Percentiles rank a stretch among this genome's conserved stretches.
These are phyloP conservation scores for Talaromyces adpressus DNA, from an alignment of 495 filamentous ascomycete species.

Conservation along the genomic window DNA sequence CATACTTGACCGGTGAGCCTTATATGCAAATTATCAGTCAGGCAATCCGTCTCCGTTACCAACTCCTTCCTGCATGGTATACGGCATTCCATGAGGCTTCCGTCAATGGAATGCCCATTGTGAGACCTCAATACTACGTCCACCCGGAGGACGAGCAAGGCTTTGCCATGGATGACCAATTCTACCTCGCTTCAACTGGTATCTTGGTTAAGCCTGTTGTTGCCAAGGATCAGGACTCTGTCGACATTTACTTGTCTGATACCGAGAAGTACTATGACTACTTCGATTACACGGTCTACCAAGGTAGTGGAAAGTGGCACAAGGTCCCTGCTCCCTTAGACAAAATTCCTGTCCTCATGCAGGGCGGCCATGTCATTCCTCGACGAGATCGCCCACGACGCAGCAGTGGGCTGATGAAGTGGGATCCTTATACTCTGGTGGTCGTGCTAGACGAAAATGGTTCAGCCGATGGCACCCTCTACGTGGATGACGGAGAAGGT, in stretches of 20 bases:
- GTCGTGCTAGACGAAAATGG: conserved; percentile 64
- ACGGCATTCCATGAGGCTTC: conserved; percentile 90
- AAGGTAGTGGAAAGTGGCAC: conserved; percentile 58
- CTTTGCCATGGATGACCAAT: conserved; percentile 84
- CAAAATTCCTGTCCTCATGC: conserved; percentile 82
- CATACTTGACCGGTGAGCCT: conserved; percentile 79
- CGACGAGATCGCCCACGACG: conserved; percentile 81
- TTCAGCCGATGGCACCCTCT: conserved; percentile 73
- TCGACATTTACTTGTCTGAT: conserved; percentile 80
- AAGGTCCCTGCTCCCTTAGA: conserved; percentile 72
- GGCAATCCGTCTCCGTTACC: conserved; percentile 81
- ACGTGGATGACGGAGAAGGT: conserved; percentile 89
- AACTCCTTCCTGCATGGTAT: conserved; percentile 90
- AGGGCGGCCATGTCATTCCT: conserved; percentile 84
- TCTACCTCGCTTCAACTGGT: conserved; percentile 82
- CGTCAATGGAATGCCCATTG: conserved; percentile 74
- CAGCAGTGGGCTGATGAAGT: conserved; percentile 82
- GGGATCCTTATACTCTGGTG: conserved; percentile 89
- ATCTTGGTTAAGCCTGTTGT: conserved; percentile 84
- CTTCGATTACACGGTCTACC: conserved; percentile 71
- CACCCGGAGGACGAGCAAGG: conserved; percentile 82
- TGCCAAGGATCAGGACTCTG: conserved; percentile 60
- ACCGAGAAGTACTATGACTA: conserved; percentile 90
- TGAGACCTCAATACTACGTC: conserved; percentile 85
- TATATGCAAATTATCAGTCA: conserved; percentile 80